Base-by-base conservation (phyloP, 2,329 filamentous ascomycete genomes). In the Nothophaeocryptopus gaeumannii region DNA sequence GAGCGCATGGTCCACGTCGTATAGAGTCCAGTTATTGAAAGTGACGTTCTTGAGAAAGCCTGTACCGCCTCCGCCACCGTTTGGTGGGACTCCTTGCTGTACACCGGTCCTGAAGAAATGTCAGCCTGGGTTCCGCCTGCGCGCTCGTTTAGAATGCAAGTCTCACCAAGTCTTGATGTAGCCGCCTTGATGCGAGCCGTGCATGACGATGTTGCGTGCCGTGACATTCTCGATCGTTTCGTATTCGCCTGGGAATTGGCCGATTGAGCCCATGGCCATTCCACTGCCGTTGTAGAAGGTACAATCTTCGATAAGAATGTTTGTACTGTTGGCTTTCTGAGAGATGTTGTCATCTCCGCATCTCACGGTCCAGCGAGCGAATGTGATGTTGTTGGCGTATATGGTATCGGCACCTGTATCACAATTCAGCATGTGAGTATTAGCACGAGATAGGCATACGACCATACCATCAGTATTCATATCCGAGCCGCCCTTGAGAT, bases 261-360 rank as follows among this genome's bases (percentile, higher is more conserved):
- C 80, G 36, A 83, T 77, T 26, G 74, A 85, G 2, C 80, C 80
- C 12, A 84, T 71, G 2, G 80, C 78, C n/a, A 82, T 66, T 2
- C 78, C 78, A 3, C 74, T 69, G 1, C 78, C 78, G 29, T 71
- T 70, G 50, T 73, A 70, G 61, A 81, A 80, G 3, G 66, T 69
- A 41, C 67, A 72, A 61, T 82, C 71, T 16, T 72, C 69, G 47
- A 82, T 69, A 30, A 63, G 60, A 40, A 83, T 78, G 54, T 82
- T 77, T 13, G 74, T 80, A 37, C 72, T 77, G 59, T 83, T 83
- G 29, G 71, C 74, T 61, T 83, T 83, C 38, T 75, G 59, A 0
- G 76, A 73, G 44, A 83, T 77, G 53, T 71, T 72, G 57, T 80
- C 78, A 60, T 81, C 78, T 14, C 77, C 77, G 47, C 78, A 78